These are phyloP conservation scores for Lojkania enalia DNA, from an alignment of 2,329 filamentous ascomycete species.

Conservation along the genomic window DNA sequence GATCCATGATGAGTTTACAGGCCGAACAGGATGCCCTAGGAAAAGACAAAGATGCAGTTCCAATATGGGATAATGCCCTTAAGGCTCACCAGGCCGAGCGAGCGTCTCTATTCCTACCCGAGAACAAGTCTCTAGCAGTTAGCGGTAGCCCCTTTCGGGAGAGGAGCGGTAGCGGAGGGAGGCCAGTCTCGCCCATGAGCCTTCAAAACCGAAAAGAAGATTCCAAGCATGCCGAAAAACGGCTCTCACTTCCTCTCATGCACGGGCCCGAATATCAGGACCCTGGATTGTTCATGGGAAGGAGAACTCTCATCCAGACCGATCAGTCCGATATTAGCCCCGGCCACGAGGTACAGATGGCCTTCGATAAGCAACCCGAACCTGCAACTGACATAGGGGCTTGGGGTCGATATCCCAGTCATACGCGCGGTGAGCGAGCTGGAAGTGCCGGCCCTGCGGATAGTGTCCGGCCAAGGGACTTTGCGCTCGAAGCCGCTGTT, in stretches of 20 bases:
- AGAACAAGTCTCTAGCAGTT: conserved; percentile 34
- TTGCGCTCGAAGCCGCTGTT: conserved; percentile 43
- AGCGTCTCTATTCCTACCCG: conserved; percentile 36
- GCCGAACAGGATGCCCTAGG: conserved; percentile 29
- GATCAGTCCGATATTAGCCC: conserved; percentile 7
- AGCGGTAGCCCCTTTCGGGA: conserved; percentile 36
- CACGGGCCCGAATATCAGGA: background rate
- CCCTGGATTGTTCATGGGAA: conserved; percentile 5
- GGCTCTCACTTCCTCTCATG: background rate
- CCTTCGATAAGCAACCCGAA: conserved; percentile 35
- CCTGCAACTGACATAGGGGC: conserved; percentile 35
- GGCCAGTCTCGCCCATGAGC: background rate
- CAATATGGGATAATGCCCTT: conserved; percentile 44
- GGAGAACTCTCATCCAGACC: conserved; percentile 21
- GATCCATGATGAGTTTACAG: conserved; percentile 35
- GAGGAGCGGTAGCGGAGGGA: conserved; percentile 28
- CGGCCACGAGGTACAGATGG: conserved; percentile 18
- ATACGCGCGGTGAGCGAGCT: conserved; percentile 48
- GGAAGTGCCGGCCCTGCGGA: conserved; percentile 46
- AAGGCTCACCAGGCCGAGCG: conserved; percentile 42
- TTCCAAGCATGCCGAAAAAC: background rate
- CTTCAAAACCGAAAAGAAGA: background rate
- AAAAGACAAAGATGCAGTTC: conserved; percentile 26
- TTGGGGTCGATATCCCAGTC: conserved; percentile 53
- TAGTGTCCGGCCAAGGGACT: conserved; percentile 47